Evolutionary conservation across 257 asterid genomes (phyloP).

Genomic region (Echium plantagineum): DNA sequence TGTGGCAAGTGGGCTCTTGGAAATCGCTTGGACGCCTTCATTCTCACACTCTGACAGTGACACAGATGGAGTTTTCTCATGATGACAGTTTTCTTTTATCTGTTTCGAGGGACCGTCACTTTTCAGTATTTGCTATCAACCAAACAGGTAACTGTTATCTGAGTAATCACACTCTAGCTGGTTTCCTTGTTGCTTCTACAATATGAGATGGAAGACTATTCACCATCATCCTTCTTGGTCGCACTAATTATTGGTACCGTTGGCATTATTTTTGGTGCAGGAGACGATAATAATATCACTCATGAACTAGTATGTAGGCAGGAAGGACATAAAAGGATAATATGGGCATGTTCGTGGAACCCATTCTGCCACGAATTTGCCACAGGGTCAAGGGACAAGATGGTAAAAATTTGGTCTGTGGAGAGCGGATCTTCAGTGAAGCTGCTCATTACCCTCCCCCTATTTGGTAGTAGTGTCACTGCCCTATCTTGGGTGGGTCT

Average conservation of each 20-base stretch:
- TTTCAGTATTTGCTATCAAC: conserved; percentile 59
- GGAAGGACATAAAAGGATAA: conserved; percentile 87
- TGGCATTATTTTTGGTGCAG: conserved; percentile 19
- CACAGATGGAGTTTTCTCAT: conserved; percentile 82
- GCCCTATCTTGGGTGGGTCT: conserved; percentile 75
- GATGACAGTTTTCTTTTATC: conserved; percentile 64
- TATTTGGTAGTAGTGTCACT: conserved; percentile 66
- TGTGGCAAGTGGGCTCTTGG: conserved; percentile 94
- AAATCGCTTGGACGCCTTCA: conserved; percentile 74
- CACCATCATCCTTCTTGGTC: not conserved
- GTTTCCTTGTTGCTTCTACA: not conserved
- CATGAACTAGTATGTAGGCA: conserved; percentile 49
- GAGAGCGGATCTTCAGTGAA: conserved; percentile 46
- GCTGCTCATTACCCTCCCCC: conserved; percentile 50
- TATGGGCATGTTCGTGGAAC: conserved; percentile 97
- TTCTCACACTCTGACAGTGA: conserved; percentile 87
- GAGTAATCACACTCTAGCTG: not conserved
- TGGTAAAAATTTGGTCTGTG: conserved; percentile 71
- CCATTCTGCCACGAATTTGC: conserved; percentile 76
- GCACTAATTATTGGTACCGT: not conserved
- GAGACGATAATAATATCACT: conserved; percentile 41
- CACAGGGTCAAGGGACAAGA: conserved; percentile 88
- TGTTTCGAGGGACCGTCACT: conserved; percentile 92
- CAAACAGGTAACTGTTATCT: conserved; percentile 32
- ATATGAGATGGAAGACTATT: not conserved